These are phyloP conservation scores for Septoria petroselini DNA, from an alignment of 2,329 filamentous ascomycete species.

Conservation along the genomic window DNA sequence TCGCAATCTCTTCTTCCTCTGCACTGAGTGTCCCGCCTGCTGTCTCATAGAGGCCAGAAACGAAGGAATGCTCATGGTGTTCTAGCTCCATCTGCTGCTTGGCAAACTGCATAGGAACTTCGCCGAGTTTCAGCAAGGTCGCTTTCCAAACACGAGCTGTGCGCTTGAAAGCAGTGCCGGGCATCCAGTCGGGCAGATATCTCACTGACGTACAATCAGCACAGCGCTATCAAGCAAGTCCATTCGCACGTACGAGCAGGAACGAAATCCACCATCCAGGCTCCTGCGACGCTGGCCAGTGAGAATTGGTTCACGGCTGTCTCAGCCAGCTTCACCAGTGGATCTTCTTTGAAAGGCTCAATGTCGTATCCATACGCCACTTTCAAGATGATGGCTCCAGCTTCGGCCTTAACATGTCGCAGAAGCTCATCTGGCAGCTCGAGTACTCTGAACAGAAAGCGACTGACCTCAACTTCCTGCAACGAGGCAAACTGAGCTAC, in stretches of 20 bases:
- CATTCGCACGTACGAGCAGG: slow-evolving; percentile 34
- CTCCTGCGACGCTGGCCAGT: slow-evolving; percentile 42
- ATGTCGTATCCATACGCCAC: slow-evolving; percentile 48
- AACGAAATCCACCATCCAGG: slow-evolving; percentile 48
- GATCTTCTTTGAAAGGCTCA: slow-evolving; percentile 42
- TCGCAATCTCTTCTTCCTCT: slow-evolving; percentile 39
- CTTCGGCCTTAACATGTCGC: slow-evolving; percentile 43
- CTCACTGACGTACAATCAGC: slow-evolving; percentile 30
- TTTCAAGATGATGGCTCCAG: slow-evolving; percentile 44
- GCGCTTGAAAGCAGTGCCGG: slow-evolving; percentile 46
- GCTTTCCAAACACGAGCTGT: slow-evolving; percentile 41
- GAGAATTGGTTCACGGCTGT: slow-evolving; percentile 44
- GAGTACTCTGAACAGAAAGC: slow-evolving; percentile 44
- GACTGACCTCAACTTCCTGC: slow-evolving; percentile 47
- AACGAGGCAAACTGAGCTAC: slow-evolving; percentile 22
- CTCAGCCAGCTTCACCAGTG: slow-evolving; percentile 44
- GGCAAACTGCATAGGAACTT: slow-evolving; percentile 46
- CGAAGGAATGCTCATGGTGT: slow-evolving; percentile 41
- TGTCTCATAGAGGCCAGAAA: slow-evolving; percentile 42
- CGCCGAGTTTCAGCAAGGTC: slow-evolving; percentile 35
- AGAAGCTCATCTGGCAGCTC: slow-evolving; percentile 41
- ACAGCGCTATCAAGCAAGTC: background rate
- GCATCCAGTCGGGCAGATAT: slow-evolving; percentile 47
- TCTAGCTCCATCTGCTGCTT: slow-evolving; percentile 36
- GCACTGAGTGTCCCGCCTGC: slow-evolving; percentile 16